These are phyloP conservation scores for Tylopilus subfusipes DNA, from an alignment of 768 basidiomycete species.

Conservation along the genomic window DNA sequence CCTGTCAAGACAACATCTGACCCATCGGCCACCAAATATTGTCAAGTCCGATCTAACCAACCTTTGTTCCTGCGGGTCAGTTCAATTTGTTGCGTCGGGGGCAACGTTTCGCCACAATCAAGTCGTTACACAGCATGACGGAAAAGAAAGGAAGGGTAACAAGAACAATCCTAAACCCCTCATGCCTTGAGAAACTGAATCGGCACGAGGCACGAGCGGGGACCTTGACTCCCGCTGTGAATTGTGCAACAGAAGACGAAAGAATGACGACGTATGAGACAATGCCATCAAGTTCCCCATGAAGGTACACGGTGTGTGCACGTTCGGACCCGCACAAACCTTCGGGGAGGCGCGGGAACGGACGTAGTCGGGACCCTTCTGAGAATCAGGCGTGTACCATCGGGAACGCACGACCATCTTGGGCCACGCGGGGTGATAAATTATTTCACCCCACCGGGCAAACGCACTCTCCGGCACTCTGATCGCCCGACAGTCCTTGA, in stretches of 20 bases:
- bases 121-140: conserved; percentile 9
- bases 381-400: not conserved
- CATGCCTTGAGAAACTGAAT: conserved; percentile 1
- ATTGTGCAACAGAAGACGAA: not conserved
- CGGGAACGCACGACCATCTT: not conserved
- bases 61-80: conserved; percentile 2
- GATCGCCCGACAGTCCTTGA: not conserved
- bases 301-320: not conserved
- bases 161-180: not conserved
- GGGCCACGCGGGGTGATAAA: not conserved
- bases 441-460: not conserved
- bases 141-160: not conserved
- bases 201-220: not conserved
- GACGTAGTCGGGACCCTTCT: not conserved
- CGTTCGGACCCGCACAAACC: conserved; percentile 5
- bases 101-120: conserved; percentile 12
- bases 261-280: not conserved
- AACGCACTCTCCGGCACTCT: not conserved
- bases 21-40: conserved; percentile 2
- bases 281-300: conserved; percentile 5
- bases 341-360: not conserved
- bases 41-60: not conserved
- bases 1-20: conserved; percentile 4
- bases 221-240: conserved; percentile 1
- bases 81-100: not conserved